Percentiles rank a stretch among this genome's conserved stretches.
phyloP scores from a whole-genome alignment of 2,329 filamentous ascomycete genomes.

The Ophiostoma piceae region DNA sequence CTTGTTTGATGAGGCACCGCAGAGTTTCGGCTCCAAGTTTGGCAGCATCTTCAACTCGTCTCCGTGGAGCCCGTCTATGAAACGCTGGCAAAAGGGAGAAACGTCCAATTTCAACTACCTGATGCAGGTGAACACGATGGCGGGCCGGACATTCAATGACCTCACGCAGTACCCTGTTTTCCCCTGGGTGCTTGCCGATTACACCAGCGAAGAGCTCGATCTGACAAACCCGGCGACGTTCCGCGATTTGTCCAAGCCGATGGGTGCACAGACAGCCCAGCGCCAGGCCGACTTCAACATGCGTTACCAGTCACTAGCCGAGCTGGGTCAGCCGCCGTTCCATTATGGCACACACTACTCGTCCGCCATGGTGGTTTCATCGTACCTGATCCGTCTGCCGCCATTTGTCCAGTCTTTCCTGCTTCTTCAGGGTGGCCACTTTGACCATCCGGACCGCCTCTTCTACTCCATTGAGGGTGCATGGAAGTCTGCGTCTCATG shows the following conservation, averaged over 20 bases:
- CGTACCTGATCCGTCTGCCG: slow-evolving; percentile 88
- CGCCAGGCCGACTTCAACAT: slow-evolving; percentile 76
- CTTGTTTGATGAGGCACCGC: slow-evolving; percentile 54
- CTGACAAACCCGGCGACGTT: slow-evolving; percentile 78
- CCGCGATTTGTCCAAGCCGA: slow-evolving; percentile 87
- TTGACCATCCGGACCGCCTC: slow-evolving; percentile 90
- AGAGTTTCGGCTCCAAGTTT: slow-evolving; percentile 76
- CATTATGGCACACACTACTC: slow-evolving; percentile 99
- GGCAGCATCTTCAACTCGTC: slow-evolving; percentile 85
- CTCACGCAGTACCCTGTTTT: slow-evolving; percentile 97
- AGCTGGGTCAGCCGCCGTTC: slow-evolving; percentile 89
- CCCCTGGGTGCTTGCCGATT: slow-evolving; percentile 93
- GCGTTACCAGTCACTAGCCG: slow-evolving; percentile 78
- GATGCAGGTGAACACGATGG: slow-evolving; percentile 97
- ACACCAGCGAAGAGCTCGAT: slow-evolving; percentile 88
- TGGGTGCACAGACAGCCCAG: slow-evolving; percentile 79
- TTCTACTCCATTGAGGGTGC: slow-evolving; percentile 90
- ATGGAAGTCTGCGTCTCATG: slow-evolving; percentile 83
- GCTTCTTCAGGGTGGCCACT: slow-evolving; percentile 87
- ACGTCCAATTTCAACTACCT: slow-evolving; percentile 98
- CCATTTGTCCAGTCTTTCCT: slow-evolving; percentile 96
- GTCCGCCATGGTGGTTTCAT: slow-evolving; percentile 97
- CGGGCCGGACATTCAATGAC: slow-evolving; percentile 94
- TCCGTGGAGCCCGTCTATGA: slow-evolving; percentile 76
- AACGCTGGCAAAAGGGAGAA: slow-evolving; percentile 86